Conservation (phyloP, 1,284 basidiomycete genomes). For the Ceraceosorus bombacis region DNA sequence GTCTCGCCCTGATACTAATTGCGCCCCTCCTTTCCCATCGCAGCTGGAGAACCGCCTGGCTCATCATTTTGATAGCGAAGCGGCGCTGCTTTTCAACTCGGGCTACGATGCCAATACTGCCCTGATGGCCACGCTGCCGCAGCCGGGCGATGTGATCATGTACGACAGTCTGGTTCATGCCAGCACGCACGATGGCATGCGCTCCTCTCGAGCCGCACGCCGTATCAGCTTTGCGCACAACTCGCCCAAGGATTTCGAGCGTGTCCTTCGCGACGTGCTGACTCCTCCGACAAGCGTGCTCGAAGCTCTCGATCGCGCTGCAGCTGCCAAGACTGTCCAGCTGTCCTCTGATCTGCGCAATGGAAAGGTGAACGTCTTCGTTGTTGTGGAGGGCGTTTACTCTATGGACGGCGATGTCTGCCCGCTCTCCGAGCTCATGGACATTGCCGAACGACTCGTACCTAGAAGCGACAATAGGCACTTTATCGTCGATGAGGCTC, state of each 20-base stretch:
- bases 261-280: neutral
- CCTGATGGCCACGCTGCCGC: conserved; percentile 75
- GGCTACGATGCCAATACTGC: conserved; percentile 91
- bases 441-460: conserved; percentile 58
- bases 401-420: conserved; percentile 92
- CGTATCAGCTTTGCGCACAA: conserved; percentile 66
- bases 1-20: neutral
- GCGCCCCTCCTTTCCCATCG: neutral
- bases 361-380: conserved; percentile 30
- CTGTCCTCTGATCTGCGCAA: too few relatives aligned
- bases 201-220: conserved; percentile 57
- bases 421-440: conserved; percentile 63
- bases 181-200: conserved; percentile 80
- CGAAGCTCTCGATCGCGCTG: too few relatives aligned
- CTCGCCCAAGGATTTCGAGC: conserved; percentile 13
- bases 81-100: conserved; percentile 75
- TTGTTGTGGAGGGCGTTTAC: conserved; percentile 84
- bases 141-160: conserved; percentile 67
- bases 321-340: too few relatives aligned
- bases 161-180: conserved; percentile 88
- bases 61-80: conserved; percentile 30
- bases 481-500: conserved; percentile 65
- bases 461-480: conserved; percentile 49
- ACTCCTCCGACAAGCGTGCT: too few relatives aligned
- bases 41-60: conserved; percentile 32